Evolutionary conservation across 2,329 filamentous ascomycete species (phyloP).

Genomic region (Chaetomium sp.): DNA sequence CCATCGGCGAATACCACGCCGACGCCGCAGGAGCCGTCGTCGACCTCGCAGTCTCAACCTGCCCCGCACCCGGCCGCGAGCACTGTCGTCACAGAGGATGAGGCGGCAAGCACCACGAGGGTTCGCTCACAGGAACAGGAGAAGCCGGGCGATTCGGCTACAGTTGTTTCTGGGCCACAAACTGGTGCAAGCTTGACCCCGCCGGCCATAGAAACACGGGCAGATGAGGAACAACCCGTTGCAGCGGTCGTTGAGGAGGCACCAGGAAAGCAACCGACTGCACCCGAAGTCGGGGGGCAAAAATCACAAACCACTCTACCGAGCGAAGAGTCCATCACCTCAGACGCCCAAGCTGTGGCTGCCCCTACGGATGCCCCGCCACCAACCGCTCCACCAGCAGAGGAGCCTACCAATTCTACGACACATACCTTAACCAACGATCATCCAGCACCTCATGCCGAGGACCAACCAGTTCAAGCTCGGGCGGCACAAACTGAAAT

Average conservation of each 20-base stretch:
- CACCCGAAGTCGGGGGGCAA: too few species aligned
- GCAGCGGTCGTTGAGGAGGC: not conserved
- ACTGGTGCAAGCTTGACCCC: not conserved
- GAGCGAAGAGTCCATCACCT: too few species aligned
- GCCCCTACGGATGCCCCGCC: not conserved
- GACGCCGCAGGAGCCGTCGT: not conserved
- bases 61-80: constrained; percentile 3
- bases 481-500: not conserved
- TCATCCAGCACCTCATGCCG: not conserved
- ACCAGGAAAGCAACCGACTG: not conserved
- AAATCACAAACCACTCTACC: too few species aligned
- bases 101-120: not conserved
- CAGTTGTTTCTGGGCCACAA: not conserved
- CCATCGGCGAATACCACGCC: constrained; percentile 3
- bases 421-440: not conserved
- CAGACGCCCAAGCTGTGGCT: too few species aligned
- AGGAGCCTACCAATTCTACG: not conserved
- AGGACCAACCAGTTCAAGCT: not conserved
- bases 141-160: not conserved
- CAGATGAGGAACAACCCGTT: not conserved
- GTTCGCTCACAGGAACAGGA: not conserved
- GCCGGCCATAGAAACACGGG: not conserved
- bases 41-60: not conserved
- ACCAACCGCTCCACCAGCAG: not conserved
- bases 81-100: not conserved